Evolutionary conservation across 2,329 filamentous ascomycete species (phyloP).

Genomic region (Pyrenochaeta sp.): DNA sequence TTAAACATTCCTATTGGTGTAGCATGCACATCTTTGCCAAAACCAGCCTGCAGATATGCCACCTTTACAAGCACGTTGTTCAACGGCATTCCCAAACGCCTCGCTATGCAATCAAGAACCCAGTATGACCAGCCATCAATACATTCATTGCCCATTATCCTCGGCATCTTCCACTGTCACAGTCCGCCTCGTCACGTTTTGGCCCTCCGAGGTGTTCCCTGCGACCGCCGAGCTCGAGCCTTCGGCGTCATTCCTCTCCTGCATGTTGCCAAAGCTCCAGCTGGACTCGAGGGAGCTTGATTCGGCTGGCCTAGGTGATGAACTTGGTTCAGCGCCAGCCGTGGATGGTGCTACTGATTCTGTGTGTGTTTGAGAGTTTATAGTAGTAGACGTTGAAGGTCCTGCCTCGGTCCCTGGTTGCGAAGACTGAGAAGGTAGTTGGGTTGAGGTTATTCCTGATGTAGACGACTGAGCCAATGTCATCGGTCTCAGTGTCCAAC

Average conservation of each 20-base stretch:
- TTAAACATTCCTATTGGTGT: background rate
- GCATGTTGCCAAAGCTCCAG: slow-evolving; percentile 45
- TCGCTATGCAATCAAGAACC: slow-evolving; percentile 44
- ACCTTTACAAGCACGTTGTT: background rate
- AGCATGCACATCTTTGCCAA: background rate
- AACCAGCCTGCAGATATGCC: background rate
- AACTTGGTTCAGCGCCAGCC: slow-evolving; percentile 10
- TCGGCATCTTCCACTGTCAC: slow-evolving; percentile 44
- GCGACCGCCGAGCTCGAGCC: slow-evolving; percentile 40
- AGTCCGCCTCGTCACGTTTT: slow-evolving; percentile 30
- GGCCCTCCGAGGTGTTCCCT: slow-evolving; percentile 28
- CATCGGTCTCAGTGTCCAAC: slow-evolving; percentile 47
- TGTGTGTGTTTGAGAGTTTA: slow-evolving; percentile 10
- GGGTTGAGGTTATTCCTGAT: slow-evolving; percentile 11
- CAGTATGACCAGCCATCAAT: slow-evolving; percentile 8
- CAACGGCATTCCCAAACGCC: slow-evolving; percentile 35
- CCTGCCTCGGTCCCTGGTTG: slow-evolving; percentile 8
- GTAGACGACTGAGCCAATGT: slow-evolving; percentile 28
- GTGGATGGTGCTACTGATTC: slow-evolving; percentile 6
- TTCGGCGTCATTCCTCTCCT: slow-evolving; percentile 33
- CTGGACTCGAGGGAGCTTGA: slow-evolving; percentile 44
- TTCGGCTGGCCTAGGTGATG: slow-evolving; percentile 35
- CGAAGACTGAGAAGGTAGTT: slow-evolving; percentile 11
- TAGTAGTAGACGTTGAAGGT: slow-evolving; percentile 7
- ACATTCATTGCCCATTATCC: slow-evolving; percentile 30